phyloP scores from a whole-genome alignment of 441 rosid genomes.

The Erysimum pusillum region DNA sequence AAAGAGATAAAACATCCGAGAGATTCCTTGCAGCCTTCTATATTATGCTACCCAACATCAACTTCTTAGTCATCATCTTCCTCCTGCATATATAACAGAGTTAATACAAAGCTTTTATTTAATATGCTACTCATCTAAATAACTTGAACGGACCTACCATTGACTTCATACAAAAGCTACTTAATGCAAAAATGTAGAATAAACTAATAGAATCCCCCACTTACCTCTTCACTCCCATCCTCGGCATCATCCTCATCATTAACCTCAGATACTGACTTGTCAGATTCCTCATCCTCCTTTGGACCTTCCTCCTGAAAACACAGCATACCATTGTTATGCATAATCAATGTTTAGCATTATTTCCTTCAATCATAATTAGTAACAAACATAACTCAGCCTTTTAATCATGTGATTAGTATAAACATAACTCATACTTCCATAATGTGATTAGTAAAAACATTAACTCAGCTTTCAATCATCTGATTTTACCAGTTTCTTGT shows the following conservation, averaged over 20 bases:
- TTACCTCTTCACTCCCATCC: constrained; percentile 77
- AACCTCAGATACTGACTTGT: constrained; percentile 83
- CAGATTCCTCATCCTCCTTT: constrained; percentile 87
- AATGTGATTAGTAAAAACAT: background rate
- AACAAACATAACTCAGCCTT: background rate
- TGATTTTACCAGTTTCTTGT: constrained; percentile 71
- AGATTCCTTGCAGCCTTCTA: constrained; percentile 61
- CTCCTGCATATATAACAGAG: constrained; percentile 55
- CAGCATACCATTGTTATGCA: constrained; percentile 11
- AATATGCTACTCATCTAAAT: background rate
- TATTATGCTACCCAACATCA: constrained; percentile 52
- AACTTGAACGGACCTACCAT: background rate
- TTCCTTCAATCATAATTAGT: too few species aligned
- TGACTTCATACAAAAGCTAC: background rate
- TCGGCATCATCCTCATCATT: constrained; percentile 80
- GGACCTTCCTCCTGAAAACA: constrained; percentile 77
- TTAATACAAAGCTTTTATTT: background rate
- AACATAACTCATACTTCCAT: background rate
- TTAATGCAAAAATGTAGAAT: background rate
- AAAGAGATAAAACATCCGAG: constrained; percentile 46
- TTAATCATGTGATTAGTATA: background rate
- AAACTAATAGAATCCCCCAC: background rate
- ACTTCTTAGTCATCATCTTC: constrained; percentile 77
- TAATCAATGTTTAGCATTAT: background rate
- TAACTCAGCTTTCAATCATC: background rate